Conservation (phyloP, 169 alveolate species). For the Babesia gibsoni region DNA sequence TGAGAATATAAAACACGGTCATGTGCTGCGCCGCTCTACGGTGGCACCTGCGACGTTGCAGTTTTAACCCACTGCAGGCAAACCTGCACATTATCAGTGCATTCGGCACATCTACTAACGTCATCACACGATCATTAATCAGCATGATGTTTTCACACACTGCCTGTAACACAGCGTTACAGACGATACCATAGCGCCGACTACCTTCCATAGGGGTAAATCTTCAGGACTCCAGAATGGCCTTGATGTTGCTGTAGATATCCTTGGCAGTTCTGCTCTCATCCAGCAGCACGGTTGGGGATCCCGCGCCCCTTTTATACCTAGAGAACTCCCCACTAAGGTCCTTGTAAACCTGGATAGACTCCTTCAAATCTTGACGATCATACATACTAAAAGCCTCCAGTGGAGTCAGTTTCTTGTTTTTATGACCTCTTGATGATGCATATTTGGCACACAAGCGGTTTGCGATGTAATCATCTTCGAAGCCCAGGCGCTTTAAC, state of each 20-base stretch:
- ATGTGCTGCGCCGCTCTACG: too few species aligned
- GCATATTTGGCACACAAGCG: slow-evolving; percentile 36
- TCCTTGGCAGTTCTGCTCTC: background rate
- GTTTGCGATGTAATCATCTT: slow-evolving; percentile 59
- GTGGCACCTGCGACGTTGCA: too few species aligned
- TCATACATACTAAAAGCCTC: slow-evolving; percentile 56
- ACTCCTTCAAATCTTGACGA: slow-evolving; percentile 34
- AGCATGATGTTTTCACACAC: too few species aligned
- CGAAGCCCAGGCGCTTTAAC: slow-evolving; percentile 47
- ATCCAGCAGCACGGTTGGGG: background rate
- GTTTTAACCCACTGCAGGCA: too few species aligned
- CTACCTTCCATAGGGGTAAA: too few species aligned
- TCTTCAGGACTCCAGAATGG: background rate
- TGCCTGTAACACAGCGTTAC: too few species aligned
- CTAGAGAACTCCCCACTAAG: slow-evolving; percentile 27
- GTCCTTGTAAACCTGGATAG: slow-evolving; percentile 37
- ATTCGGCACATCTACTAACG: too few species aligned
- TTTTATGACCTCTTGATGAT: background rate
- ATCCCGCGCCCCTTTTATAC: slow-evolving; percentile 13
- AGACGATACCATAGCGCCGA: too few species aligned
- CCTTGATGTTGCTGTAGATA: background rate
- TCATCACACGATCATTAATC: too few species aligned
- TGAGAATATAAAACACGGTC: too few species aligned
- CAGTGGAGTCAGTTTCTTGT: slow-evolving; percentile 33
- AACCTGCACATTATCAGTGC: too few species aligned